Conservation (phyloP, 768 basidiomycete genomes). For the Podaxis pistillaris region DNA sequence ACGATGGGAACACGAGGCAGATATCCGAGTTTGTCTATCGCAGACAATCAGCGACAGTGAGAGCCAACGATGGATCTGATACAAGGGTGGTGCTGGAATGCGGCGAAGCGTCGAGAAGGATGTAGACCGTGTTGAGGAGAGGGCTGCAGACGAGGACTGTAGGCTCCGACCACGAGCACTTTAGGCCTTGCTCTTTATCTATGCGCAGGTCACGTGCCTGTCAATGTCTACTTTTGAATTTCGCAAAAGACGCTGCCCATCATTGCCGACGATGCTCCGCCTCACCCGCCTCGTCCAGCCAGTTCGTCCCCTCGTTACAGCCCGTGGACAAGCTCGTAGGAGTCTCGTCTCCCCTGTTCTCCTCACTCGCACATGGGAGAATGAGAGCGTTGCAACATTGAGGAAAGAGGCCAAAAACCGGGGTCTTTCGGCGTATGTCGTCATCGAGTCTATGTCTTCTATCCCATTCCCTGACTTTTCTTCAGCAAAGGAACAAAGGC, state of each 20-base stretch:
- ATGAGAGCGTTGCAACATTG: slow-evolving; percentile 46
- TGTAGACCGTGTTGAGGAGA: background rate
- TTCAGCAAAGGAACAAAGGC: slow-evolving; percentile 60
- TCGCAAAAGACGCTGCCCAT: background rate
- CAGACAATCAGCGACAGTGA: slow-evolving; percentile 21
- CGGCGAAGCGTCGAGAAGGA: background rate
- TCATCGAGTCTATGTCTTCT: slow-evolving; percentile 5
- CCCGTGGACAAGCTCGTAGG: slow-evolving; percentile 12
- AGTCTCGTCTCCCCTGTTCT: slow-evolving; percentile 53
- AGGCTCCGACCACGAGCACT: background rate
- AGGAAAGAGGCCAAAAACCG: slow-evolving; percentile 53
- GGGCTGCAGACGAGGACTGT: background rate
- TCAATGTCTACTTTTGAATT: background rate
- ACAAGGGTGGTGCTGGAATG: background rate
- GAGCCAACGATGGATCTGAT: background rate
- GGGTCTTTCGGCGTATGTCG: slow-evolving; percentile 53
- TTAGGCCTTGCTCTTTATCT: slow-evolving; percentile 18
- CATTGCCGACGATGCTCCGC: slow-evolving; percentile 22
- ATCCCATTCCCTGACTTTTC: slow-evolving; percentile 13
- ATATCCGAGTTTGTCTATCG: slow-evolving; percentile 18
- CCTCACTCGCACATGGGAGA: slow-evolving; percentile 56
- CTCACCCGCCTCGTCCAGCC: slow-evolving; percentile 21
- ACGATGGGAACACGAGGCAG: slow-evolving; percentile 64
- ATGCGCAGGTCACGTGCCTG: slow-evolving; percentile 14
- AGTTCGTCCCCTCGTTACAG: slow-evolving; percentile 3